Base-by-base conservation (phyloP, 1,284 basidiomycete genomes). In the Fomitiporia mediterranea region DNA sequence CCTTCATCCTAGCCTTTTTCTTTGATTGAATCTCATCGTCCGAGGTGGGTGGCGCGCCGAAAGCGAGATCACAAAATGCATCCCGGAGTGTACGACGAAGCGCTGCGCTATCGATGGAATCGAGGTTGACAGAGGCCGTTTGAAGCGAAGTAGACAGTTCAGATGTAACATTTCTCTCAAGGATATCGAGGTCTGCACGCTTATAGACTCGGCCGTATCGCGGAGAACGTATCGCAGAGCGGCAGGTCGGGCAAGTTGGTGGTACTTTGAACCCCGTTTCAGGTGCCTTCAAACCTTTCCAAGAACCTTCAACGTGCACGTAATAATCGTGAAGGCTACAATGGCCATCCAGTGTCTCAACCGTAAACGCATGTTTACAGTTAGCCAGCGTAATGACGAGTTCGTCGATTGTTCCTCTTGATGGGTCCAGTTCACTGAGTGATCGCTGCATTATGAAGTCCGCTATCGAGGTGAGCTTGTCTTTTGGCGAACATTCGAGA, bases 341-440 rank as follows among this genome's bases (percentile, higher is more conserved):
- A 48, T 76, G 70, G 0, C 82, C 83, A 58, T 90, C 87, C 17
- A 90, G 72, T 0, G 84, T 84, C 64, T 86, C 84, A 4, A 87
- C 79, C 0, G 87, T 88, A 66, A 89, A 89, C 0, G 78, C 68
- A 63, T 90, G 87, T 0, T 77, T 62, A 62, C 87, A 90, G 15
- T 69, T 70, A 0, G 75, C 72, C 21, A 87, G 71, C 0, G 82
- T 86, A 62, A 90, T 84, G 21, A 84, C 64, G 4, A 80, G 68
- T 42, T 83, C 77, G 60, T 80, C 76, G 44, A 81, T 53, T 1
- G 71, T 69, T 2, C 68, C 73, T 6, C 64, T 59, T n/a, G 74
- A 70, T 0, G 70, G 66, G 5, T 76, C 68, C 19, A 86, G 64
- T 0, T 88, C 83, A 2, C 61, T 69, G 5, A 89, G 65, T 0